Evolutionary conservation across 2,329 filamentous ascomycete species (phyloP).

Genomic region (Fusarium tjaetaba): DNA sequence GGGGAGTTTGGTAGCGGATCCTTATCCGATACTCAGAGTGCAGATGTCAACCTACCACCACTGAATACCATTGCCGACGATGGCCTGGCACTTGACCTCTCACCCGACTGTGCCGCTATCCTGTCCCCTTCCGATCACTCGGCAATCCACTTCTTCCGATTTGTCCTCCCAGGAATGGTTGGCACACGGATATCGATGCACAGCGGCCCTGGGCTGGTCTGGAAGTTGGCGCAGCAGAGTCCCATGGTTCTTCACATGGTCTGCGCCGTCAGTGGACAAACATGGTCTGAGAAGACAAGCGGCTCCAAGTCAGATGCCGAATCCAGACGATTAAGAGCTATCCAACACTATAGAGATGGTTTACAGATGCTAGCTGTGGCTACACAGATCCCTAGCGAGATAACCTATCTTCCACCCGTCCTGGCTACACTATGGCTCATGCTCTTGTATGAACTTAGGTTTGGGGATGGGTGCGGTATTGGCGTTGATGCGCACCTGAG

Average conservation of each 20-base stretch:
- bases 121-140: neutral
- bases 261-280: neutral
- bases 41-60: neutral
- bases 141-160: neutral
- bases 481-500: neutral
- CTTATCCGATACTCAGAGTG: neutral
- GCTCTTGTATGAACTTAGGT: neutral
- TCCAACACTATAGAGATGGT: neutral
- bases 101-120: neutral
- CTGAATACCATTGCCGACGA: neutral
- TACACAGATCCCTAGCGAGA: neutral
- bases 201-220: neutral
- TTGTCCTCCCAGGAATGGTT: neutral
- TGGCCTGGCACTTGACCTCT: neutral
- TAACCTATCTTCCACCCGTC: neutral
- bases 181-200: neutral
- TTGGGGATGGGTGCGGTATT: neutral
- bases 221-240: neutral
- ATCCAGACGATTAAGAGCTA: neutral
- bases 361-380: neutral
- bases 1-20: neutral
- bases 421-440: neutral
- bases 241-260: neutral
- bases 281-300: neutral
- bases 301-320: neutral